Evolutionary conservation across 306 rosid genomes (phyloP), one percentile per base, ranked within the genome.

Genomic region (Acacia confusa): DNA sequence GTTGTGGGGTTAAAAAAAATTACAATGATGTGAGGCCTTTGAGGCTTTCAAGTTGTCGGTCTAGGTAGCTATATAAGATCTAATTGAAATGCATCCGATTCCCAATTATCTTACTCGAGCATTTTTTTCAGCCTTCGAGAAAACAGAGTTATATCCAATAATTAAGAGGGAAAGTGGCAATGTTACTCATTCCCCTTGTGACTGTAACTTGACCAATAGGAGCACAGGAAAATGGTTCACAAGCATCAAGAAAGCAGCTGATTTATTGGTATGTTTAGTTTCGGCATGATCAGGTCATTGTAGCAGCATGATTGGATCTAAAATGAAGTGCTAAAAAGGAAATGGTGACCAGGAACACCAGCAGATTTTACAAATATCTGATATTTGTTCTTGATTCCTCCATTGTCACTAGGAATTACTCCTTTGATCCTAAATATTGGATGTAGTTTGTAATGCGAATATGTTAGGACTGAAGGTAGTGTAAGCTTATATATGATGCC

Each of bases 11-110:
- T 64, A 32, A 57, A 40, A 15, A 66, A 64, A 11, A 36, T 36
- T 24, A 22, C 8, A 14, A 7, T 66, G 27, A 38, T 20, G 4
- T 2, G 45, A 63, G 64, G 71, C 53, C 72, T 30, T 30, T 3
- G 36, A 4, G 36, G 36, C 7, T 4, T 36, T 74, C 52, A 83
- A 83, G 79, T 78, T 75, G 61, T 71, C 63, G 61, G 68, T 82
- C 72, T 84, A 78, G 87, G 75, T 78, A 84, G 69, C 58, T 69
- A 36, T 36, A 36, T 36, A 70, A 77, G 79, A 76, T 85, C 84
- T 82, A 76, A 61, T 70, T 87, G 83, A 63, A 36, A 78, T 64
- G 77, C 34, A 78, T 71, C 40, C 64, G 75, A 78, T 78, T 74
- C 64, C 68, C 70, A 52, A 84, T 30, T 14, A 22, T 30, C 70